These are phyloP conservation scores for Cucurbita argyrosperma DNA, from an alignment of 306 rosid genomes.

Conservation along the genomic window DNA sequence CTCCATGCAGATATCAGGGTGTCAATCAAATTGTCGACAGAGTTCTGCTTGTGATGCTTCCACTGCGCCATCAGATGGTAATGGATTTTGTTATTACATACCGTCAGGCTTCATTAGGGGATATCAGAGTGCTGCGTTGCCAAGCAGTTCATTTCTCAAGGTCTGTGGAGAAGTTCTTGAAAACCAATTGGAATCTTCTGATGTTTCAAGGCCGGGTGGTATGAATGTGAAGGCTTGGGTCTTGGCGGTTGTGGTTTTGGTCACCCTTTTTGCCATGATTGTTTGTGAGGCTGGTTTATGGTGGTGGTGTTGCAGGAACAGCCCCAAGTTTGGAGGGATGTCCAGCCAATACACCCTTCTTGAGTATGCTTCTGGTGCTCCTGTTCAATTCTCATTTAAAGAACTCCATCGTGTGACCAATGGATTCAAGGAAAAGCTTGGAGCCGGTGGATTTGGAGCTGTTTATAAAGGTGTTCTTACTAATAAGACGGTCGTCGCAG, in stretches of 20 bases:
- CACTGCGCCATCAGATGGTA: slow-evolving; percentile 48
- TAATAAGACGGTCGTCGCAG: slow-evolving; percentile 57
- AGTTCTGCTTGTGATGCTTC: slow-evolving; percentile 42
- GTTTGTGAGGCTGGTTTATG: slow-evolving; percentile 59
- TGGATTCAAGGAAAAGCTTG: slow-evolving; percentile 84
- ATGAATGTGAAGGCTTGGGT: slow-evolving; percentile 33
- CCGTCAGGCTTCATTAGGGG: slow-evolving; percentile 25
- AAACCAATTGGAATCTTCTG: slow-evolving; percentile 17
- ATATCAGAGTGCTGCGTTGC: slow-evolving; percentile 34
- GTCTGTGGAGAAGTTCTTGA: slow-evolving; percentile 36
- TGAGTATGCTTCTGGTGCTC: slow-evolving; percentile 96
- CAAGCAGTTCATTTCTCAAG: slow-evolving; percentile 49
- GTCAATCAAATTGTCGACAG: slow-evolving; percentile 43
- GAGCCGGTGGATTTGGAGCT: slow-evolving; percentile 80
- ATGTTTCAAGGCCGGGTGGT: slow-evolving; percentile 9
- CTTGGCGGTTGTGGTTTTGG: slow-evolving; percentile 28
- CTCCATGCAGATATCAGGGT: slow-evolving; percentile 35
- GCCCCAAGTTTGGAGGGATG: slow-evolving; percentile 30
- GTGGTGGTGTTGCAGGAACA: slow-evolving; percentile 65
- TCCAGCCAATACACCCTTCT: slow-evolving; percentile 75
- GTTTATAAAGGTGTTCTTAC: slow-evolving; percentile 61
- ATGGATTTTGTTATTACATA: slow-evolving; percentile 44
- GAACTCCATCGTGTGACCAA: slow-evolving; percentile 63
- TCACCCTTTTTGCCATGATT: slow-evolving; percentile 35
- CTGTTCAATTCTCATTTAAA: slow-evolving; percentile 60